phyloP scores from a whole-genome alignment of 2,329 filamentous ascomycete species.

The Pyricularia grisea region DNA sequence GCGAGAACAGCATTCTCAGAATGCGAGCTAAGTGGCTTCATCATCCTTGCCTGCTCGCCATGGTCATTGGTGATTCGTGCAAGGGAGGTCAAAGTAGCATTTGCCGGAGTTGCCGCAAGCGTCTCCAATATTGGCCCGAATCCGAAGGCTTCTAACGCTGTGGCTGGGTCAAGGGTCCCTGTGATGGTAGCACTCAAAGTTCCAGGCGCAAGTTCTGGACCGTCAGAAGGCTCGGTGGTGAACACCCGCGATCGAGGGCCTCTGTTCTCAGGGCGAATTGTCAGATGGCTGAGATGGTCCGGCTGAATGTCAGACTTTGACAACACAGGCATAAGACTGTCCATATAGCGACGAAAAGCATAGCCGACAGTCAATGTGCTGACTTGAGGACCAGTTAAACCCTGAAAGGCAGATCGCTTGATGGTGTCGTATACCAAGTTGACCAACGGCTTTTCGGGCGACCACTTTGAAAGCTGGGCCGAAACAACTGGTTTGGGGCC shows the following conservation, averaged over 20 bases:
- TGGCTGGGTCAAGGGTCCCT: neutral
- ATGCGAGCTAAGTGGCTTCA: neutral
- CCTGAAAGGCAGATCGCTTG: constrained; percentile 18
- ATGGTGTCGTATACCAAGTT: constrained; percentile 25
- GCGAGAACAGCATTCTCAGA: neutral
- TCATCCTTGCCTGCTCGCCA: neutral
- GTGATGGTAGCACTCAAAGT: neutral
- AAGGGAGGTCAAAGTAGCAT: constrained; percentile 1
- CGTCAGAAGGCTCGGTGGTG: neutral
- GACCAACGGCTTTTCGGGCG: constrained; percentile 23
- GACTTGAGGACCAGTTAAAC: constrained; percentile 25
- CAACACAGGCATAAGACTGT: constrained; percentile 19
- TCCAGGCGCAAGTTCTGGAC: neutral
- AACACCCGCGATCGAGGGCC: neutral
- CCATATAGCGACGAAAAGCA: constrained; percentile 25
- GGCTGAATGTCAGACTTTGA: constrained; percentile 27
- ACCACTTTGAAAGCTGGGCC: constrained; percentile 12
- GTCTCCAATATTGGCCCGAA: constrained; percentile 1
- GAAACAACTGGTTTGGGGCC: neutral
- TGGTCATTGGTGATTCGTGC: neutral
- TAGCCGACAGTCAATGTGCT: constrained; percentile 24
- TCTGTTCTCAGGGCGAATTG: constrained; percentile 16
- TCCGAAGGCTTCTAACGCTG: neutral
- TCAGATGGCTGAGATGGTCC: constrained; percentile 26
- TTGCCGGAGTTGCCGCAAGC: neutral